Evolutionary conservation across 2,329 filamentous ascomycete genomes (phyloP).

Genomic region (Sarocladium oryzae): DNA sequence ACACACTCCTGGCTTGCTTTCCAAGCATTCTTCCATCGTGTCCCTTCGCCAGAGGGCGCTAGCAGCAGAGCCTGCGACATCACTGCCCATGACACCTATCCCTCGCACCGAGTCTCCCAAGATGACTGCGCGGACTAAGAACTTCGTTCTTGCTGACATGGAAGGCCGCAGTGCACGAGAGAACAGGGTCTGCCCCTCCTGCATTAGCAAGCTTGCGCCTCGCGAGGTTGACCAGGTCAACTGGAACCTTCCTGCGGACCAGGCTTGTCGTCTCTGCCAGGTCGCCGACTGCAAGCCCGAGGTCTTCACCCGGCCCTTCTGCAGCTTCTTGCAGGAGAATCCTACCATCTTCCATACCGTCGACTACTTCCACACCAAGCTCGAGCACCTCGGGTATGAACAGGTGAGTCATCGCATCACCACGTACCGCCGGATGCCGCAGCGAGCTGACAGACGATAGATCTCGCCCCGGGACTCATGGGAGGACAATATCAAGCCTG

Average conservation of each 20-base stretch:
- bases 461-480: constrained; percentile 76
- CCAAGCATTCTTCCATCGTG: constrained; percentile 9
- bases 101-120: not conserved
- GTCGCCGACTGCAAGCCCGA: constrained; percentile 43
- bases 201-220: constrained; percentile 28
- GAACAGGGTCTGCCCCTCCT: constrained; percentile 31
- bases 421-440: not conserved
- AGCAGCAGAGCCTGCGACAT: constrained; percentile 1
- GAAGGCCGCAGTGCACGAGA: constrained; percentile 26
- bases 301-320: constrained; percentile 75
- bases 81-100: too few species aligned
- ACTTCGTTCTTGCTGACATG: constrained; percentile 44
- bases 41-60: constrained; percentile 9
- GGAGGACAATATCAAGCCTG: constrained; percentile 62
- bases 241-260: constrained; percentile 20
- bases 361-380: constrained; percentile 65
- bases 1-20: constrained; percentile 11
- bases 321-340: constrained; percentile 80
- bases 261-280: constrained; percentile 14
- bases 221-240: constrained; percentile 24
- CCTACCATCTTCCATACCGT: constrained; percentile 93
- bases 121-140: constrained; percentile 19
- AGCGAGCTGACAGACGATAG: too few species aligned
- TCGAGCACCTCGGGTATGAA: constrained; percentile 66
- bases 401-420: constrained; percentile 43